phyloP scores from a whole-genome alignment of 2,329 filamentous ascomycete genomes.

The Calonectria fujianensis region DNA sequence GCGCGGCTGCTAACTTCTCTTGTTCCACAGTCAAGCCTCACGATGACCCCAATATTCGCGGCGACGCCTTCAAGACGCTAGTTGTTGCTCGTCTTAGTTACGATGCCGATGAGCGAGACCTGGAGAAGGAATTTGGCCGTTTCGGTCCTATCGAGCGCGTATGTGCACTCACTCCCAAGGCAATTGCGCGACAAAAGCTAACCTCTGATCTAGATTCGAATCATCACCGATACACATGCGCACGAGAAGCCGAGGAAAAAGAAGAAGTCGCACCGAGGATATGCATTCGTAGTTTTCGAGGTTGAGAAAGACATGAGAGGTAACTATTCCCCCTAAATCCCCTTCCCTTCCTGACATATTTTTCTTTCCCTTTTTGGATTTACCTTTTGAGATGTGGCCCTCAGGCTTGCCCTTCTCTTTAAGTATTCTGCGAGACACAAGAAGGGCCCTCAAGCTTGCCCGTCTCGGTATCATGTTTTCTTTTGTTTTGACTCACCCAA shows the following conservation, averaged over 20 bases:
- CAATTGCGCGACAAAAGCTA: conserved; percentile 35
- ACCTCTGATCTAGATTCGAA: conserved; percentile 81
- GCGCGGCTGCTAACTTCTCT: conserved; percentile 42
- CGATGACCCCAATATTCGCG: conserved; percentile 91
- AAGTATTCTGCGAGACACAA: conserved; percentile 67
- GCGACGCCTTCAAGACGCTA: conserved; percentile 95
- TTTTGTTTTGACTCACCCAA: conserved; percentile 50
- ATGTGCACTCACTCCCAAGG: conserved; percentile 58
- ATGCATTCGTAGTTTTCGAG: conserved; percentile 98
- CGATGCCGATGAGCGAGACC: conserved; percentile 89
- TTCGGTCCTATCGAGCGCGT: conserved; percentile 96
- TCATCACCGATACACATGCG: conserved; percentile 85
- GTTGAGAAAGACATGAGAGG: conserved; percentile 99
- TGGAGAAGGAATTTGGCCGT: conserved; percentile 94
- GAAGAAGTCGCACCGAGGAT: conserved; percentile 89
- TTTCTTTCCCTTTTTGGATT: conserved; percentile 49
- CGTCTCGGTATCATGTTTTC: conserved; percentile 63
- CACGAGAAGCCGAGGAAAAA: conserved; percentile 83
- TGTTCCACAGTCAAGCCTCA: conserved; percentile 81
- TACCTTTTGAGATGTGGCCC: conserved; percentile 62
- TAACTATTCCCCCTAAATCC: conserved; percentile 73
- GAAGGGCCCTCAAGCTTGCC: conserved; percentile 75
- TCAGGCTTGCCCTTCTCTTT: conserved; percentile 64
- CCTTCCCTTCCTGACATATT: conserved; percentile 56
- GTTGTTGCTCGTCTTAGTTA: conserved; percentile 95